Conservation (phyloP, 2,329 filamentous ascomycete genomes). For the Fusarium torulosum region DNA sequence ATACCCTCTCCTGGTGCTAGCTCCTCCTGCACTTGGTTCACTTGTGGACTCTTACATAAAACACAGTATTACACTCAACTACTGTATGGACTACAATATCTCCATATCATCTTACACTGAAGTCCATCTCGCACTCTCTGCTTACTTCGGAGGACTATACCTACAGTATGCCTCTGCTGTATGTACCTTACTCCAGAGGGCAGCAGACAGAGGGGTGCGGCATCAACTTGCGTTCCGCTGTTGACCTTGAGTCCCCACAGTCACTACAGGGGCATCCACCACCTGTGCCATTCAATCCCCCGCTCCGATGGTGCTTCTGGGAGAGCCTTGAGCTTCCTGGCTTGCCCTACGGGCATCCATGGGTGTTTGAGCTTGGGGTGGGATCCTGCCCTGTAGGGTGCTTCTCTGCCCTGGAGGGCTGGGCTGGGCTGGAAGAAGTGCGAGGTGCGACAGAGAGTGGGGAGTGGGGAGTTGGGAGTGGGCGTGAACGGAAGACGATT, state of each 20-base stretch:
- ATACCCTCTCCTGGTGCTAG: constrained; percentile 2
- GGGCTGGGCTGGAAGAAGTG: neutral
- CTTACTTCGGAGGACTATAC: constrained; percentile 20
- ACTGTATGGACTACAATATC: neutral
- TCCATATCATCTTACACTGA: neutral
- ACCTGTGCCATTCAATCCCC: neutral
- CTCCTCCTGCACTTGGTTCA: constrained; percentile 19
- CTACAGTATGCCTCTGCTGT: neutral
- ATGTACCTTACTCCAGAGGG: neutral
- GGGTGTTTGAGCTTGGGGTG: constrained; percentile 1
- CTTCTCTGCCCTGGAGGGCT: constrained; percentile 40
- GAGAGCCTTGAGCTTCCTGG: constrained; percentile 8
- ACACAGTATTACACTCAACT: constrained; percentile 28
- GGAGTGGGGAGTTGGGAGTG: too few species aligned
- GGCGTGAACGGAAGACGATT: constrained; percentile 8
- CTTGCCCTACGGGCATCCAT: constrained; percentile 30
- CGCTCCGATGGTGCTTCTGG: constrained; percentile 25
- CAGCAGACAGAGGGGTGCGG: constrained; percentile 18
- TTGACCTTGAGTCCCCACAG: constrained; percentile 7
- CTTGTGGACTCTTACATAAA: constrained; percentile 26
- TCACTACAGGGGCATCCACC: constrained; percentile 19
- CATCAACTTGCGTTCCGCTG: constrained; percentile 27
- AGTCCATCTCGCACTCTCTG: constrained; percentile 14
- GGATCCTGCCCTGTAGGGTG: constrained; percentile 32
- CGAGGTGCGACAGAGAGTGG: neutral